Evolutionary conservation across 768 basidiomycete genomes (phyloP).

Genomic region (Rhizopogon rudus): DNA sequence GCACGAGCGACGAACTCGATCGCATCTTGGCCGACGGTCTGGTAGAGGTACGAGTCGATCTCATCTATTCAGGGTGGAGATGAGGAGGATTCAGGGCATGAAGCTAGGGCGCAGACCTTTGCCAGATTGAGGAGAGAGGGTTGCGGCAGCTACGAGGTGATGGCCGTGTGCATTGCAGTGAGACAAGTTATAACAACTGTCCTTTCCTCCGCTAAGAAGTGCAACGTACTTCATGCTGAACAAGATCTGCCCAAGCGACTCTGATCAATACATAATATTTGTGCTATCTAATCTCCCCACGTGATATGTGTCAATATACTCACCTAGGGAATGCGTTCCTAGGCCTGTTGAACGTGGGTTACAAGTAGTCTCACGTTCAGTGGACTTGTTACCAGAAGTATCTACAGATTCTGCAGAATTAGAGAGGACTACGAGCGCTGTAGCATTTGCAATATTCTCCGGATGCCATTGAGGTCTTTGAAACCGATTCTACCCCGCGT

Average conservation of each 20-base stretch:
- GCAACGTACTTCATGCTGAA: constrained; percentile 83
- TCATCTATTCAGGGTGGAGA: constrained; percentile 60
- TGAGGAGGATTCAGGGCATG: constrained; percentile 5
- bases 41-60: constrained; percentile 96
- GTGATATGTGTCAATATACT: no score
- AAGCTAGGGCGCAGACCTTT: constrained; percentile 54
- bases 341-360: no score
- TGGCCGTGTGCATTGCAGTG: constrained; percentile 88
- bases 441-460: no score
- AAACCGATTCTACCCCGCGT: constrained; percentile 11
- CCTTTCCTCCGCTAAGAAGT: constrained; percentile 95
- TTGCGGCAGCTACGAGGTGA: constrained; percentile 82
- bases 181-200: constrained; percentile 92
- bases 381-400: no score
- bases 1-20: constrained; percentile 83
- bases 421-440: no score
- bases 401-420: no score
- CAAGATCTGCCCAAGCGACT: no score
- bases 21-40: constrained; percentile 97
- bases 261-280: no score
- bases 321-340: no score
- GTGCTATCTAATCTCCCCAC: no score
- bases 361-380: no score
- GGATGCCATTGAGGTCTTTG: no score
- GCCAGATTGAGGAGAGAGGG: constrained; percentile 77